Conservation (phyloP, 2,329 filamentous ascomycete species). For the Nigrospora oryzae region DNA sequence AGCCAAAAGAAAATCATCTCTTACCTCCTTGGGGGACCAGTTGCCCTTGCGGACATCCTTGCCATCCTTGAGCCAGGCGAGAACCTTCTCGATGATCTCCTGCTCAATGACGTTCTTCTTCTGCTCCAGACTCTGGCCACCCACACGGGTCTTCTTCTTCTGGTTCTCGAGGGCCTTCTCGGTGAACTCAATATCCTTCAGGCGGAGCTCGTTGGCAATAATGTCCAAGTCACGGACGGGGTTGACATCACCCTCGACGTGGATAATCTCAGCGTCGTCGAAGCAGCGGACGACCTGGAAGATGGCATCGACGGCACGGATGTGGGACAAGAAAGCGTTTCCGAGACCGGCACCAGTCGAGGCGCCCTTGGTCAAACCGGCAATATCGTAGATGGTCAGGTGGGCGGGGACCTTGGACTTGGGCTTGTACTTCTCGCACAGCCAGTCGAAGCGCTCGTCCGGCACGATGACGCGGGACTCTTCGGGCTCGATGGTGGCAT, state of each 20-base stretch:
- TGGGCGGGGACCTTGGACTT: constrained; percentile 97
- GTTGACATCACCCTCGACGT: constrained; percentile 98
- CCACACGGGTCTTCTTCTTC: constrained; percentile 89
- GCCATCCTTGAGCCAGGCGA: constrained; percentile 74
- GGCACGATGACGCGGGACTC: constrained; percentile 96
- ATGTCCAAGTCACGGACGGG: constrained; percentile 90
- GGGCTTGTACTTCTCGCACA: constrained; percentile 92
- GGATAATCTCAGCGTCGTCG: constrained; percentile 98
- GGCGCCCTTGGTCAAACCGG: constrained; percentile 88
- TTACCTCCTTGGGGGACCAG: constrained; percentile 93
- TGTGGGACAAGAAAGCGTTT: constrained; percentile 97
- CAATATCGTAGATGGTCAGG: constrained; percentile 97
- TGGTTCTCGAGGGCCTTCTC: constrained; percentile 90
- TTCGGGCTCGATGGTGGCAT: constrained; percentile 97
- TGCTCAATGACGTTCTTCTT: constrained; percentile 96
- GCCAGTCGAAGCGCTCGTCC: constrained; percentile 92
- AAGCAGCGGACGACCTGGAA: constrained; percentile 97
- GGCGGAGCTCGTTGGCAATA: constrained; percentile 89
- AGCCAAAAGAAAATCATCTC: constrained; percentile 31
- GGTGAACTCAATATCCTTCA: constrained; percentile 98
- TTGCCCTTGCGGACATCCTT: constrained; percentile 89
- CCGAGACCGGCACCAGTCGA: constrained; percentile 96
- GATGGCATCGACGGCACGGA: constrained; percentile 95
- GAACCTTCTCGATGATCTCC: constrained; percentile 83
- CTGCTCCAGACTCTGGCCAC: constrained; percentile 92